Evolutionary conservation across 192 early-diverging fungal genomes (phyloP).

Genomic region (Backusella tuberculispora): DNA sequence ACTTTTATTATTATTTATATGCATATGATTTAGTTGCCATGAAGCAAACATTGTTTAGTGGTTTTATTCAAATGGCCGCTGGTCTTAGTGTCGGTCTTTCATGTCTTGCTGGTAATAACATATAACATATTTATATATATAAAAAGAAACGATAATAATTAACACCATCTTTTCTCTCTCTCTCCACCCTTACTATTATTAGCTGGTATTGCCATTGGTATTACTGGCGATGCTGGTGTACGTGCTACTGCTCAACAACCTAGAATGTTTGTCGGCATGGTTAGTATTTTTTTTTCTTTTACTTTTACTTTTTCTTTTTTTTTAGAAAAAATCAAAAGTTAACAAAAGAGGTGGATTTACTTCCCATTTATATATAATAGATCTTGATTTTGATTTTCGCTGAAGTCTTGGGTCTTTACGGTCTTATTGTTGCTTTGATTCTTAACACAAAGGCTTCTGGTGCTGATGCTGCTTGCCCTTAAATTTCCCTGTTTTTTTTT

Average conservation of each 20-base stretch:
- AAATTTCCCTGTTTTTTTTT: conserved; percentile 4
- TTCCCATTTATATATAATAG: conserved; percentile 44
- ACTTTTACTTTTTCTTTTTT: too few relatives aligned
- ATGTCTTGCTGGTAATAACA: conserved; percentile 65
- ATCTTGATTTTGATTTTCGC: conserved; percentile 87
- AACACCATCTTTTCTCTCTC: background rate
- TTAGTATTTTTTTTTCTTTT: too few relatives aligned
- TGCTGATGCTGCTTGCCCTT: conserved; percentile 13
- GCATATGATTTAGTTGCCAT: conserved; percentile 41
- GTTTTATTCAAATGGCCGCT: conserved; percentile 80
- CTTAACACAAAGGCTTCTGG: conserved; percentile 74
- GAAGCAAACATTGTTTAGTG: conserved; percentile 46
- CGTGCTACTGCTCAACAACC: conserved; percentile 81
- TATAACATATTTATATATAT: background rate
- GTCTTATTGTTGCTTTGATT: too few relatives aligned
- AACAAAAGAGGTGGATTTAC: background rate
- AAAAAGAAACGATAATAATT: background rate
- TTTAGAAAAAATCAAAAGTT: conserved; percentile 18
- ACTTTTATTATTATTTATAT: background rate
- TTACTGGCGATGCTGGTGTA: conserved; percentile 89
- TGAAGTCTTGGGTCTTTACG: conserved; percentile 86
- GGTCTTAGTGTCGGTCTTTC: conserved; percentile 80
- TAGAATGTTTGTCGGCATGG: conserved; percentile 82
- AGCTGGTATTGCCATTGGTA: conserved; percentile 90
- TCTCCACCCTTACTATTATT: too few relatives aligned